These are phyloP conservation scores for Leptodermis oblonga DNA, from an alignment of 257 asterid species.

Conservation along the genomic window DNA sequence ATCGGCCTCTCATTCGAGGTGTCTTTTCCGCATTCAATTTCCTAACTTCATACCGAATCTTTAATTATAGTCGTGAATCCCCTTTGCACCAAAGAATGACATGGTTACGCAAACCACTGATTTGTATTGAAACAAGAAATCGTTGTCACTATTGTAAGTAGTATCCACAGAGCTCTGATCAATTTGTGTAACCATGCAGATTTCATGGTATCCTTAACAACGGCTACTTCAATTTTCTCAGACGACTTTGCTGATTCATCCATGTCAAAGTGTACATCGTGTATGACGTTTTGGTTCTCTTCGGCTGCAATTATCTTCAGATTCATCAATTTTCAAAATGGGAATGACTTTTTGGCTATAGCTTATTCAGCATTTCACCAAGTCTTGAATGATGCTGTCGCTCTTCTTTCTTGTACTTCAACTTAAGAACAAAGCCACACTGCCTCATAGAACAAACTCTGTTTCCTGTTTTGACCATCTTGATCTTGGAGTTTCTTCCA, in stretches of 20 bases:
- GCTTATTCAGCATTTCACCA: conserved; percentile 63
- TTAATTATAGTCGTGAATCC: too few relatives aligned
- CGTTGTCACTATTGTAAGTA: too few relatives aligned
- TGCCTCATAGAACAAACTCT: conserved; percentile 72
- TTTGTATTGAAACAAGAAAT: too few relatives aligned
- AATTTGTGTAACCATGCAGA: too few relatives aligned
- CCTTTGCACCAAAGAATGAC: too few relatives aligned
- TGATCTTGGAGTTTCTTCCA: conserved; percentile 56
- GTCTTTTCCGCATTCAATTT: conserved; percentile 72
- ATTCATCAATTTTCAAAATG: conserved; percentile 43
- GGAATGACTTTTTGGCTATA: conserved; percentile 52
- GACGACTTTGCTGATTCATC: too few relatives aligned
- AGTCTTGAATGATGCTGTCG: conserved; percentile 59
- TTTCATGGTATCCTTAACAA: too few relatives aligned
- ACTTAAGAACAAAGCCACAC: conserved; percentile 58
- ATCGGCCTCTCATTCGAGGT: conserved; percentile 77
- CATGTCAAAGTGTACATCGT: too few relatives aligned
- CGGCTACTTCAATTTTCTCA: too few relatives aligned
- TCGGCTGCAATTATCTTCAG: conserved; percentile 43
- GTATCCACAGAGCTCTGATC: too few relatives aligned
- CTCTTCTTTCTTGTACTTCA: conserved; percentile 83
- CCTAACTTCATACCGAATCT: conserved; percentile 71
- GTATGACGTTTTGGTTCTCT: conserved; percentile 33
- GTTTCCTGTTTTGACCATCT: conserved; percentile 91
- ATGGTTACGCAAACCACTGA: too few relatives aligned